Conservation (phyloP, 768 basidiomycete genomes). For the Podaxis carcinomalis region DNA sequence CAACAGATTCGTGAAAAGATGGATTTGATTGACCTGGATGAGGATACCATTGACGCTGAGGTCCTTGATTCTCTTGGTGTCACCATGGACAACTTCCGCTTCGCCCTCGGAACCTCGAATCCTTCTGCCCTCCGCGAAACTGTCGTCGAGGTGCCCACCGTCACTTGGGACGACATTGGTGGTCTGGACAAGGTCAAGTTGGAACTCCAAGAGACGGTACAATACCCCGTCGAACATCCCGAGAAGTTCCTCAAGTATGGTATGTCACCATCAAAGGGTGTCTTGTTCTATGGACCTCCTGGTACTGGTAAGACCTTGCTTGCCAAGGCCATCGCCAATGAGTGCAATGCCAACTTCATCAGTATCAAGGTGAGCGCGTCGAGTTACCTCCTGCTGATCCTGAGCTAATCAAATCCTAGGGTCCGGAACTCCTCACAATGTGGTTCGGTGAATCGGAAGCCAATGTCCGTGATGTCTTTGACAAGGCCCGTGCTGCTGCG, state of each 20-base stretch:
- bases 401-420: conserved; percentile 37
- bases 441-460: conserved; percentile 99
- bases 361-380: conserved; percentile 75
- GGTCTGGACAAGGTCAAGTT: conserved; percentile 99
- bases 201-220: conserved; percentile 98
- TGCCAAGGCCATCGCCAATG: conserved; percentile 98
- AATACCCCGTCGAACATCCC: conserved; percentile 99
- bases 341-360: conserved; percentile 99
- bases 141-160: conserved; percentile 97
- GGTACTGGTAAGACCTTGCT: conserved; percentile 99
- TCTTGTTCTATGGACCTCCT: conserved; percentile 98
- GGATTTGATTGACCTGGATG: conserved; percentile 93
- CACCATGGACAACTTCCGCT: conserved; percentile 99
- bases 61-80: conserved; percentile 98
- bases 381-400: background rate
- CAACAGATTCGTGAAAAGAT: conserved; percentile 99
- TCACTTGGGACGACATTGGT: conserved; percentile 99
- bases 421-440: conserved; percentile 97
- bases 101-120: conserved; percentile 95
- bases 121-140: conserved; percentile 99
- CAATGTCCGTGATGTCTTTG: conserved; percentile 98
- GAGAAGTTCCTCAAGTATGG: conserved; percentile 99
- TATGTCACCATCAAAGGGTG: conserved; percentile 99
- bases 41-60: conserved; percentile 99
- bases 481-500: conserved; percentile 98